phyloP scores from a whole-genome alignment of 441 rosid genomes.

The Omphalea diandra region DNA sequence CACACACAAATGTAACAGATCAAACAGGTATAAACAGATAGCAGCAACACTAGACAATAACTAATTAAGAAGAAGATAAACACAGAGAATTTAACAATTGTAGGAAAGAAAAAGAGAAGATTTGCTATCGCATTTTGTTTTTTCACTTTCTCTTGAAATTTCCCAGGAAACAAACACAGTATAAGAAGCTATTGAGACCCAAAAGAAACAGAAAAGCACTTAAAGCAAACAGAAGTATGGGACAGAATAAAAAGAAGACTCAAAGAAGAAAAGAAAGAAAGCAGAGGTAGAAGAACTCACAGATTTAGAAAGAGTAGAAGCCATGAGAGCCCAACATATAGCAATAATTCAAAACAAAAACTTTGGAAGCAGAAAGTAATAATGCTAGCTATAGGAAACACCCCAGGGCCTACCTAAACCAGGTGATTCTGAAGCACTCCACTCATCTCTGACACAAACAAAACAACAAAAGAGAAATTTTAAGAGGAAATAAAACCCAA shows the following conservation, averaged over 20 bases:
- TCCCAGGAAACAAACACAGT: constrained; percentile 19
- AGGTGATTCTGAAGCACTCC: constrained; percentile 16
- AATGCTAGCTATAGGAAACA: not conserved
- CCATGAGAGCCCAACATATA: constrained; percentile 14
- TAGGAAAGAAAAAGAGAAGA: not conserved
- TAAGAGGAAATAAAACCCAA: not conserved
- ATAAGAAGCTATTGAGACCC: not conserved
- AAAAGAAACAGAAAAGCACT: not conserved
- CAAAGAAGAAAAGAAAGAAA: not conserved
- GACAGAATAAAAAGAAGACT: constrained; percentile 2
- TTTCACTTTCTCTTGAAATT: constrained; percentile 8
- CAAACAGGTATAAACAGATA: constrained; percentile 18
- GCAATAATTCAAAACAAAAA: not conserved
- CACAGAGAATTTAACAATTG: not conserved
- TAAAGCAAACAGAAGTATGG: constrained; percentile 3
- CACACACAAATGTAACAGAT: constrained; percentile 18
- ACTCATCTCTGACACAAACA: constrained; percentile 23
- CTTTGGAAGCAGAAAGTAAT: not conserved
- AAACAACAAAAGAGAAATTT: constrained; percentile 8
- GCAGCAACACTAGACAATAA: not conserved
- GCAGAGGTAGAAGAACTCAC: constrained; percentile 32
- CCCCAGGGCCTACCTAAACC: not conserved
- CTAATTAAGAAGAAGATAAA: not conserved
- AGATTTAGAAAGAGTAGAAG: constrained; percentile 27
- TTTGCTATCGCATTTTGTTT: too few relatives aligned